Evolutionary conservation across 129 eudicot species (phyloP).

Genomic region (Artemisia argyi): DNA sequence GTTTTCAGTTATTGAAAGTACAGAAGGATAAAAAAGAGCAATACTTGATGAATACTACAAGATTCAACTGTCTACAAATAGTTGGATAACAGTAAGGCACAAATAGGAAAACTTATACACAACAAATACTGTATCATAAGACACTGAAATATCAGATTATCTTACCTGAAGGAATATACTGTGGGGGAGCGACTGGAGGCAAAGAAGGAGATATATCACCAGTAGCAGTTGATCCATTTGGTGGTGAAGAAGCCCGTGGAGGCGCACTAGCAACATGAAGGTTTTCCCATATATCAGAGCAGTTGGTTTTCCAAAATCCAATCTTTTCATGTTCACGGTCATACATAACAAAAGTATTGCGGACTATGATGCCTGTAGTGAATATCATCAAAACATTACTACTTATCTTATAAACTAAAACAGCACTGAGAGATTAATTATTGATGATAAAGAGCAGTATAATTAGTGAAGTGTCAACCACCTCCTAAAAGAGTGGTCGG

Average conservation of each 20-base stretch:
- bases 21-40: no score
- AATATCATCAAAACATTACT: slow-evolving; percentile 6
- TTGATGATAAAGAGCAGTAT: not conserved
- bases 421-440: not conserved
- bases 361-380: slow-evolving; percentile 74
- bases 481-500: slow-evolving; percentile 97
- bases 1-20: no score
- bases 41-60: no score
- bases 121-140: not conserved
- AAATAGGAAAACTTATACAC: not conserved
- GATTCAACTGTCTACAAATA: no score
- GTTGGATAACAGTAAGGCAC: no score
- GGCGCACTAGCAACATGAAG: slow-evolving; percentile 53
- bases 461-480: slow-evolving; percentile 31
- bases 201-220: slow-evolving; percentile 46
- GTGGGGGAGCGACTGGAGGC: slow-evolving; percentile 55
- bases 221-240: slow-evolving; percentile 39
- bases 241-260: slow-evolving; percentile 46
- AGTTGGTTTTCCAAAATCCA: slow-evolving; percentile 99
- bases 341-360: slow-evolving; percentile 92
- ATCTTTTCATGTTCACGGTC: slow-evolving; percentile 89
- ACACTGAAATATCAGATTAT: slow-evolving; percentile 16
- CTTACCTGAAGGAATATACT: slow-evolving; percentile 54
- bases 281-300: slow-evolving; percentile 86
- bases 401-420: not conserved